Conservation (phyloP, 1,284 basidiomycete genomes). For the Malassezia arunalokei region DNA sequence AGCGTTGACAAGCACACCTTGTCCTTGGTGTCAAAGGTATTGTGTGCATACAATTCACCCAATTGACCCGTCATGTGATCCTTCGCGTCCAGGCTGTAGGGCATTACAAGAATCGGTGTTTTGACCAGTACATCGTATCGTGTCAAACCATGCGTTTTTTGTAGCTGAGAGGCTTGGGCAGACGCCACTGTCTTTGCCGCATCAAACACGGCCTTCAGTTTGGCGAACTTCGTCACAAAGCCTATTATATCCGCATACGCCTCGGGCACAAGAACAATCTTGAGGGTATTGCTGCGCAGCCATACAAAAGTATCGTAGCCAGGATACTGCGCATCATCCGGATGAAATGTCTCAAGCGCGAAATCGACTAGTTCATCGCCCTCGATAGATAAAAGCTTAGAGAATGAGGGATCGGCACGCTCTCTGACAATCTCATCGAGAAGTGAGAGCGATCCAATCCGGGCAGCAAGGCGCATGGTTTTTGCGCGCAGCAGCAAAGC, state of each 20-base stretch:
- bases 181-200: constrained; percentile 85
- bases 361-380: constrained; percentile 92
- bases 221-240: constrained; percentile 76
- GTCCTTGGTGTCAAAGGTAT: constrained; percentile 55
- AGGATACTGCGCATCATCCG: constrained; percentile 54
- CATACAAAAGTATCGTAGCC: constrained; percentile 78
- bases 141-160: constrained; percentile 58
- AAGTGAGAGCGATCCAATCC: constrained; percentile 73
- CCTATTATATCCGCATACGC: constrained; percentile 73
- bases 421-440: constrained; percentile 61
- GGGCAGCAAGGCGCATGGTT: constrained; percentile 67
- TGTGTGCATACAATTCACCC: constrained; percentile 76
- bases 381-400: constrained; percentile 82
- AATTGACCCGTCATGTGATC: constrained; percentile 71
- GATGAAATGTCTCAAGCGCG: constrained; percentile 81
- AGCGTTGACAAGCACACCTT: constrained; percentile 52
- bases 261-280: constrained; percentile 74
- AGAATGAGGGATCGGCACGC: constrained; percentile 56
- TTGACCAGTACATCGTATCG: constrained; percentile 80
- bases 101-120: constrained; percentile 84
- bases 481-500: constrained; percentile 63
- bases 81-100: constrained; percentile 58
- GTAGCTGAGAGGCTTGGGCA: constrained; percentile 62
- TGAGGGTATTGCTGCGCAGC: constrained; percentile 79
- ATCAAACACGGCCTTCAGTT: constrained; percentile 68